A percentile compares a stretch with the other conserved stretches of the same genome.
phyloP scores from a whole-genome alignment of 768 basidiomycete species.

The Infundibulicybe gibba region DNA sequence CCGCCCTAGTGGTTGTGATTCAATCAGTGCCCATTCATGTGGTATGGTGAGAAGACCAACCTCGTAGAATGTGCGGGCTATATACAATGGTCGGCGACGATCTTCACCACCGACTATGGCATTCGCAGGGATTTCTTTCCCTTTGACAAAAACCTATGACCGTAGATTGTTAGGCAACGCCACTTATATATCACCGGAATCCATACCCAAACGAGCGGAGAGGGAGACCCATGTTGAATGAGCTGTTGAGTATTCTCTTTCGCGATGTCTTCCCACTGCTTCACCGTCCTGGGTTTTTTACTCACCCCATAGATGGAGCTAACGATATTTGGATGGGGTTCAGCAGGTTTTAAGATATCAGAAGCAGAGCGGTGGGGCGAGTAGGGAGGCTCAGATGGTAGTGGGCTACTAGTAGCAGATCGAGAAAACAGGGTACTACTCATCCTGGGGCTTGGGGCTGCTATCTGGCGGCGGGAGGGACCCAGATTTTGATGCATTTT shows the following conservation, averaged over 20 bases:
- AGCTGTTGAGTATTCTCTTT: conserved; percentile 10
- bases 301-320: conserved; percentile 6
- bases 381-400: too few relatives aligned
- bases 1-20: background rate
- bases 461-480: too few relatives aligned
- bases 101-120: conserved; percentile 16
- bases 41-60: conserved; percentile 1
- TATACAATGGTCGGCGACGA: conserved; percentile 13
- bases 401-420: too few relatives aligned
- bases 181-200: background rate
- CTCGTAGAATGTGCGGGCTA: conserved; percentile 18
- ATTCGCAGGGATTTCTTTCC: conserved; percentile 15
- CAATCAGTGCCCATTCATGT: background rate
- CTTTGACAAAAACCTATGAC: conserved; percentile 10
- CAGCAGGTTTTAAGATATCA: too few relatives aligned
- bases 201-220: conserved; percentile 19
- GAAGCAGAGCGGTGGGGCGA: too few relatives aligned
- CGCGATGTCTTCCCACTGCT: conserved; percentile 16
- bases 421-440: too few relatives aligned
- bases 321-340: too few relatives aligned
- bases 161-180: background rate
- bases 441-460: too few relatives aligned
- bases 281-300: conserved; percentile 13
- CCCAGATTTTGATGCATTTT: too few relatives aligned
- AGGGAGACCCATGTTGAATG: conserved; percentile 8